Evolutionary conservation across 345 rosid genomes (phyloP), one percentile per base, ranked within the genome.

Genomic region (Clarkia xantiana): DNA sequence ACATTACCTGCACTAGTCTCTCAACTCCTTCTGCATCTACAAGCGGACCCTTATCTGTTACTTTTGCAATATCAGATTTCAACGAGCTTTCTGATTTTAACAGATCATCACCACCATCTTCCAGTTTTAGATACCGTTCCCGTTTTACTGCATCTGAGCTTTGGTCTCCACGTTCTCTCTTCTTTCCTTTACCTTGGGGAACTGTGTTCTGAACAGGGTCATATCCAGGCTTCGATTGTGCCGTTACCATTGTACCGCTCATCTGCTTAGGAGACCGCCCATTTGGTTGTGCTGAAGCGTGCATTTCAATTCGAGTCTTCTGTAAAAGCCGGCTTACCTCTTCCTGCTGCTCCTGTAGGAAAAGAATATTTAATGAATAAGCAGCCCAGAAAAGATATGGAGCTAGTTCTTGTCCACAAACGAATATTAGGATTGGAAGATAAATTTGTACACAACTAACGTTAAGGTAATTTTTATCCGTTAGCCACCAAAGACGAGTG

Each of bases 401-500:
- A 22, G 5, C 36, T 29, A 29, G 36, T 29, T 29, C 8, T 29
- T 7, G 2, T 29, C 36, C 36, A 29, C 25, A 29, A 29, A 29
- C 6, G 5, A 29, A 29, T 29, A 29, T 10, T 29, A 23, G 3
- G n/a, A n/a, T 23, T 23, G 29, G 29, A 23, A 23, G 29, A 29
- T 7, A 29, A 29, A 29, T 29, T 29, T 29, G 36, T n/a, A n/a
- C 8, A 29, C 36, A 29, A 48, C 88, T 77, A 72, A 86, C 97
- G 79, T 81, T 66, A 50, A 76, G 79, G 64, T 79, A 83, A 57
- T 83, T 69, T 76, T 77, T 80, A 75, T 86, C 97, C 47, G 94
- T 86, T 55, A 86, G 76, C 95, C 97, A 90, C 91, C 97, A 90
- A 59, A 86, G 63, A 67, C 84, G 57, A 55, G 72, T 62, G 62